These are phyloP conservation scores for Kuraishia piskuri DNA, from an alignment of 805 yeast genomes.

Conservation along the genomic window DNA sequence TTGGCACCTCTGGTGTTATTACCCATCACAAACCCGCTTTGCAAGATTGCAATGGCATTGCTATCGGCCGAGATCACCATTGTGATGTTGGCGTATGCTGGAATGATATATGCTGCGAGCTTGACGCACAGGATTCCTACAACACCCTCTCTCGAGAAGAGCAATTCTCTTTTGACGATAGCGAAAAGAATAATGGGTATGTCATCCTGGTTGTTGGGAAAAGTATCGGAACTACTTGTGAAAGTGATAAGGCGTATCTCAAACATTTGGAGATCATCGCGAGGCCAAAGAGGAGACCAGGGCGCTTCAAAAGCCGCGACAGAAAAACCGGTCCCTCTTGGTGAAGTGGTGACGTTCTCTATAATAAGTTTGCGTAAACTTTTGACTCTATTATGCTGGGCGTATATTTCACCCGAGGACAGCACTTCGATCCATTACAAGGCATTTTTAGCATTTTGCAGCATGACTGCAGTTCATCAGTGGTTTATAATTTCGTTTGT, in stretches of 20 bases:
- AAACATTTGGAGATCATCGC: neutral
- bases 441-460: slow-evolving; percentile 16
- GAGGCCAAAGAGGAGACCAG: neutral
- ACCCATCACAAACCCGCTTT: slow-evolving; percentile 14
- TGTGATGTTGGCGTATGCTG: slow-evolving; percentile 11
- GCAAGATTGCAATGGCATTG: slow-evolving; percentile 19
- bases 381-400: slow-evolving; percentile 17
- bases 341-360: slow-evolving; percentile 14
- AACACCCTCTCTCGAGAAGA: neutral
- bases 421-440: slow-evolving; percentile 18
- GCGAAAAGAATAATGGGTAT: slow-evolving; percentile 11
- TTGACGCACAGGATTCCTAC: neutral
- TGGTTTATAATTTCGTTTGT: slow-evolving; percentile 13
- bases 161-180: neutral
- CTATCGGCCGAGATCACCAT: slow-evolving; percentile 17
- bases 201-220: slow-evolving; percentile 16
- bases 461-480: slow-evolving; percentile 16
- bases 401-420: slow-evolving; percentile 19
- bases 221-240: slow-evolving; percentile 10
- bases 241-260: slow-evolving; percentile 3
- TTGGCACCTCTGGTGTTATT: slow-evolving; percentile 10
- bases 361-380: slow-evolving; percentile 19
- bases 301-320: neutral
- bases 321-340: neutral
- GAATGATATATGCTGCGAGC: slow-evolving; percentile 5